phyloP scores from a whole-genome alignment of 2,329 filamentous ascomycete species.

The Parascedosporium putredinis region DNA sequence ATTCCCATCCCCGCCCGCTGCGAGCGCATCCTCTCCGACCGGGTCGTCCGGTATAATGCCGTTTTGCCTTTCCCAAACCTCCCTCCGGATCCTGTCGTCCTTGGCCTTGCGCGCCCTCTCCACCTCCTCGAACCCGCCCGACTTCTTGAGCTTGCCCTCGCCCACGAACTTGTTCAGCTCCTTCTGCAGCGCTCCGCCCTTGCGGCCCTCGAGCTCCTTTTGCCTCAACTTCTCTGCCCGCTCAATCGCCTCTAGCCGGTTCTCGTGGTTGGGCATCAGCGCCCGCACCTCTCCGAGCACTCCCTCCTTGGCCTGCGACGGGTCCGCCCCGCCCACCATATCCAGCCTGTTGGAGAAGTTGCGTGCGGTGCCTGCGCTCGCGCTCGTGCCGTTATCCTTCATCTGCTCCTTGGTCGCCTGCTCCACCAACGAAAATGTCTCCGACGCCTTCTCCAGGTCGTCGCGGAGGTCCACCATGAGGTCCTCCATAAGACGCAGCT shows the following conservation, averaged over 20 bases:
- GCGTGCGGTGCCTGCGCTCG: slow-evolving; percentile 39
- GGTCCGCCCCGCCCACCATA: slow-evolving; percentile 48
- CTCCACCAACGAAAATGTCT: slow-evolving; percentile 91
- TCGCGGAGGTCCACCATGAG: slow-evolving; percentile 85
- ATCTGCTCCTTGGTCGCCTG: slow-evolving; percentile 98
- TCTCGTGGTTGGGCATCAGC: slow-evolving; percentile 87
- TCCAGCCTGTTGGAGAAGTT: slow-evolving; percentile 45
- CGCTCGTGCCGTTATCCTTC: slow-evolving; percentile 53
- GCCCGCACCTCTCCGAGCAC: slow-evolving; percentile 89
- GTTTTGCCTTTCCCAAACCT: slow-evolving; percentile 62
- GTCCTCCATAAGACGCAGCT: slow-evolving; percentile 93
- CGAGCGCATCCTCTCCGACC: slow-evolving; percentile 1
- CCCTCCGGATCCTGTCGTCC: slow-evolving; percentile 75
- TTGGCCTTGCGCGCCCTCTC: slow-evolving; percentile 75
- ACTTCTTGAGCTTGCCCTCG: slow-evolving; percentile 90
- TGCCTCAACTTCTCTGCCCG: slow-evolving; percentile 87
- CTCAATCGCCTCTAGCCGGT: slow-evolving; percentile 88
- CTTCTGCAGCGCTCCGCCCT: slow-evolving; percentile 67
- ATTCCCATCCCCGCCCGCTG: not conserved
- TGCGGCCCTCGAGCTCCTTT: slow-evolving; percentile 72
- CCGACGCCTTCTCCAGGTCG: slow-evolving; percentile 85
- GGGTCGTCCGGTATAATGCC: slow-evolving; percentile 26
- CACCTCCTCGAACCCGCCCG: slow-evolving; percentile 86
- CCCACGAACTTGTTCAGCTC: slow-evolving; percentile 79
- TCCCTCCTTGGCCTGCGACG: slow-evolving; percentile 75